Percentiles rank a stretch among this genome's conserved stretches.
These are phyloP conservation scores for Bipolaris gigantea DNA, from an alignment of 2,329 filamentous ascomycete species.

Conservation along the genomic window DNA sequence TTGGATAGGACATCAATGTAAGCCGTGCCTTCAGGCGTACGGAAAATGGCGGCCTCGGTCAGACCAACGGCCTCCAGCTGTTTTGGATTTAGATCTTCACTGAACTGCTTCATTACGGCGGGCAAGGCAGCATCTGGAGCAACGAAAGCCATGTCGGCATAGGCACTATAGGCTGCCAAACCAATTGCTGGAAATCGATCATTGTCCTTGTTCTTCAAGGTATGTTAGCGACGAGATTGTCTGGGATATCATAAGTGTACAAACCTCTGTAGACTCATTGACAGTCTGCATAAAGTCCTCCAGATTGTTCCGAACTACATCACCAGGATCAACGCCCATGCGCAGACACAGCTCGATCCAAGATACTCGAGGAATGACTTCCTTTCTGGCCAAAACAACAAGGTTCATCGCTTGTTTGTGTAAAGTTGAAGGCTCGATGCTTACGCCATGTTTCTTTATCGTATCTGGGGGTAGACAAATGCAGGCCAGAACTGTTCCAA, in stretches of 20 bases:
- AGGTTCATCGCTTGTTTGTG: constrained; percentile 74
- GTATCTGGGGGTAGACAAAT: constrained; percentile 65
- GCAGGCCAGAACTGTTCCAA: constrained; percentile 63
- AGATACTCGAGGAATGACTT: constrained; percentile 73
- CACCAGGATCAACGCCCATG: constrained; percentile 79
- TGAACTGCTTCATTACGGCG: constrained; percentile 72
- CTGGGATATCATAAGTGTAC: constrained; percentile 25
- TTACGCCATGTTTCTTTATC: constrained; percentile 48
- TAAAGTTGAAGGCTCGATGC: constrained; percentile 55
- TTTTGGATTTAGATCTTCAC: constrained; percentile 69
- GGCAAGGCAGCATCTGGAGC: constrained; percentile 81
- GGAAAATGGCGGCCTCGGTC: constrained; percentile 88
- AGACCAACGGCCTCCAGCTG: constrained; percentile 75
- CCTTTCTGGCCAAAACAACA: constrained; percentile 74
- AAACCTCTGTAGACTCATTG: constrained; percentile 58
- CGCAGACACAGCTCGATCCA: constrained; percentile 91
- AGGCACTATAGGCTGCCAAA: constrained; percentile 77
- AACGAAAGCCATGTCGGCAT: constrained; percentile 90
- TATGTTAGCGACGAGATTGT: not conserved
- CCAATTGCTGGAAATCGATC: constrained; percentile 51
- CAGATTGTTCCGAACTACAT: constrained; percentile 67
- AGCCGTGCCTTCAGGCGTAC: constrained; percentile 82
- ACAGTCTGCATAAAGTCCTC: constrained; percentile 71
- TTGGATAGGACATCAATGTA: constrained; percentile 91
- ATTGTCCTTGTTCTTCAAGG: constrained; percentile 25